Evolutionary conservation across 768 basidiomycete genomes (phyloP).

Genomic region (Xerocomus potaroensis): DNA sequence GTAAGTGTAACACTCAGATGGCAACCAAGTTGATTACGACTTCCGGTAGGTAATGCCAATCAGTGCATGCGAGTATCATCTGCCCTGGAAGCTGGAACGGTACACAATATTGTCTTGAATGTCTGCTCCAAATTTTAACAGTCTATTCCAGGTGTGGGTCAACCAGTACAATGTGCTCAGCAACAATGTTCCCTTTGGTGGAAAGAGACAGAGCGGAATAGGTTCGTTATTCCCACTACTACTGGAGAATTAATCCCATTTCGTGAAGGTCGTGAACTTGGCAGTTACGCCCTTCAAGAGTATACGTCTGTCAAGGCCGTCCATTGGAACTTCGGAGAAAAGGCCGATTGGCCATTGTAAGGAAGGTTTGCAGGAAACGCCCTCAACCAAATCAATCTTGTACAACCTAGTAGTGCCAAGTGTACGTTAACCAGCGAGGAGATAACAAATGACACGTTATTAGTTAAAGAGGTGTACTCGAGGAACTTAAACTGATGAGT

Average conservation of each 20-base stretch:
- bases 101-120: slow-evolving; percentile 32
- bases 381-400: background rate
- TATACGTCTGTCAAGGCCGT: slow-evolving; percentile 81
- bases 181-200: slow-evolving; percentile 93
- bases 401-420: background rate
- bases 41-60: slow-evolving; percentile 62
- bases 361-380: background rate
- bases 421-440: slow-evolving; percentile 17
- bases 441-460: slow-evolving; percentile 13
- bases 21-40: slow-evolving; percentile 2
- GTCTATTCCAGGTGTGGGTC: slow-evolving; percentile 67
- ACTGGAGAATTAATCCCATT: slow-evolving; percentile 7
- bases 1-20: slow-evolving; percentile 38
- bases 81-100: slow-evolving; percentile 85
- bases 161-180: slow-evolving; percentile 83
- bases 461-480: too few relatives aligned
- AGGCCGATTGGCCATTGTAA: slow-evolving; percentile 72
- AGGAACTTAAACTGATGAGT: too few relatives aligned
- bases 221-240: slow-evolving; percentile 37
- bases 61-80: slow-evolving; percentile 89
- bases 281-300: slow-evolving; percentile 78
- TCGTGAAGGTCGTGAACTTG: slow-evolving; percentile 76
- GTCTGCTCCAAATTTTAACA: slow-evolving; percentile 4
- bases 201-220: slow-evolving; percentile 89
- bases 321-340: slow-evolving; percentile 86